Percentiles rank a stretch among this genome's conserved stretches.
Evolutionary conservation across 2,329 filamentous ascomycete species (phyloP).

Genomic region (Mycosphaerella sp.): DNA sequence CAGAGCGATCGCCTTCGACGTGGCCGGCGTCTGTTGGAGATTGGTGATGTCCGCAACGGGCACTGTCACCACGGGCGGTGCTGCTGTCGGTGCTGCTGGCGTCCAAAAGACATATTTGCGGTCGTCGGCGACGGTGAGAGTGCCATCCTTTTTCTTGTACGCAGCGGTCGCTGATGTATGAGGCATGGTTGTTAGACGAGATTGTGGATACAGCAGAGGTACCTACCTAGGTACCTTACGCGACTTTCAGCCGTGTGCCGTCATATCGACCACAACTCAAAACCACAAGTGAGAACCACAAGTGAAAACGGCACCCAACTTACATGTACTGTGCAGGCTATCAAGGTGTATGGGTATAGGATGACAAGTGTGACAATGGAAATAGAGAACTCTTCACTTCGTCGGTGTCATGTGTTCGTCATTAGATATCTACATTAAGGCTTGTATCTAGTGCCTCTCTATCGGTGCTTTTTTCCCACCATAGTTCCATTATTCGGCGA

Average conservation of each 20-base stretch:
- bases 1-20: slow-evolving; percentile 83
- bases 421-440: slow-evolving; percentile 1
- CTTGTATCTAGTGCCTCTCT: background rate
- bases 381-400: too few relatives aligned
- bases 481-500: slow-evolving; percentile 20
- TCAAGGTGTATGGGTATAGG: too few relatives aligned
- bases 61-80: slow-evolving; percentile 61
- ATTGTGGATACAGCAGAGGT: slow-evolving; percentile 6
- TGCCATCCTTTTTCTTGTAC: slow-evolving; percentile 96
- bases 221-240: background rate
- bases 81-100: slow-evolving; percentile 55
- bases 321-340: too few relatives aligned
- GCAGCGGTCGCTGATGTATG: slow-evolving; percentile 55
- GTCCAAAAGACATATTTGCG: slow-evolving; percentile 74
- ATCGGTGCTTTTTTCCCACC: slow-evolving; percentile 18
- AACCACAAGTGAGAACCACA: too few relatives aligned
- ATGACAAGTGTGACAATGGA: too few relatives aligned
- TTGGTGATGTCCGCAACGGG: slow-evolving; percentile 74
- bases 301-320: too few relatives aligned
- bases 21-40: slow-evolving; percentile 88
- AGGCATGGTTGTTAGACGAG: slow-evolving; percentile 23
- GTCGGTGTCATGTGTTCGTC: too few relatives aligned
- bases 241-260: background rate
- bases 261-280: too few relatives aligned
- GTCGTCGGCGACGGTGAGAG: slow-evolving; percentile 67